Conservation (phyloP, 179 eudicot species). For the Spinacia oleracea region DNA sequence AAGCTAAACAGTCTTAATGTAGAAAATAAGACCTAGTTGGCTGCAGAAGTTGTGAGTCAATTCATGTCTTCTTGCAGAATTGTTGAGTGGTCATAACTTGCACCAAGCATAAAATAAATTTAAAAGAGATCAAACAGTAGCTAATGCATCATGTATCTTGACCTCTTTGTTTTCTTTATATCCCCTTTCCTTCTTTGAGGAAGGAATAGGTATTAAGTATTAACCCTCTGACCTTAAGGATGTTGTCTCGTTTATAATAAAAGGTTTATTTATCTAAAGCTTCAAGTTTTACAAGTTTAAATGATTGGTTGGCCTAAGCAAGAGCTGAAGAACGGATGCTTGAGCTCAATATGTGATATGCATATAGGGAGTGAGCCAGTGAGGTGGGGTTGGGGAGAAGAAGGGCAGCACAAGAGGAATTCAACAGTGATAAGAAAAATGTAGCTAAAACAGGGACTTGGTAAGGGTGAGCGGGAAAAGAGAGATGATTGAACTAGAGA, state of each 20-base stretch:
- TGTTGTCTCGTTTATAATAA: not conserved
- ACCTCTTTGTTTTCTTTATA: not conserved
- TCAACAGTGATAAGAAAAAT: not conserved
- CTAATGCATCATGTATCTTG: not conserved
- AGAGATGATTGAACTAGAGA: not conserved
- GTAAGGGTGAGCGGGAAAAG: not conserved
- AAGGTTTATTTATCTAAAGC: not conserved
- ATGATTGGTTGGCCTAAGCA: not conserved
- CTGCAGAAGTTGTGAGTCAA: not conserved
- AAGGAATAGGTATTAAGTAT: not conserved
- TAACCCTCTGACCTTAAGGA: not conserved
- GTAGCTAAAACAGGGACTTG: not conserved
- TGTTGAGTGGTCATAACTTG: not conserved
- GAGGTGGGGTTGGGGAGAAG: not conserved
- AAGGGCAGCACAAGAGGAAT: not conserved
- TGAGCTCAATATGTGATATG: not conserved
- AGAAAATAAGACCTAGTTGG: not conserved
- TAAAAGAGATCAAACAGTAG: not conserved
- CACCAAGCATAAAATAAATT: not conserved
- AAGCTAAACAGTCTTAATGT: not conserved
- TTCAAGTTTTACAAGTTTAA: not conserved
- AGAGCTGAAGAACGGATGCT: not conserved
- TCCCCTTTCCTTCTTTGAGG: not conserved
- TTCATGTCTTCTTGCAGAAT: not conserved
- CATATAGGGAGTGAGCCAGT: not conserved